Base-by-base conservation (phyloP, 768 basidiomycete genomes). In the Lactarius akahatsu region DNA sequence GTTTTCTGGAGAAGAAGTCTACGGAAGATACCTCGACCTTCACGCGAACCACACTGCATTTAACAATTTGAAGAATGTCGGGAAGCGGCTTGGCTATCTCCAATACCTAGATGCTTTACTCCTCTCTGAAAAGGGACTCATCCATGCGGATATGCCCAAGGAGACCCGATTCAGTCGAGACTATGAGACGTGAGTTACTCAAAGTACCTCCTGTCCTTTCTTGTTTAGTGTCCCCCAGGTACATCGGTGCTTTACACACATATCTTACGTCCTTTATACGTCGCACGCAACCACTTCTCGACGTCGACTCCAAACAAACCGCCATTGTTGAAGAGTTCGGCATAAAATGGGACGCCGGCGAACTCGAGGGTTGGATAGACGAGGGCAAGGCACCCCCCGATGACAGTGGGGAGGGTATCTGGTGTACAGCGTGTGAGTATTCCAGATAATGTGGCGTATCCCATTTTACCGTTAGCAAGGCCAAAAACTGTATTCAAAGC, bases 1-100 rank as follows among this genome's bases (percentile, higher is more conserved):
- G 71, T 99, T 99, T 79, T 96, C 96, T 15, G 97, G 97, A 40
- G 96, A 98, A 80, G 97, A 99, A 75, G 84, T 85, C 9, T 93
- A 96, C 71, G 97, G 97, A 60, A 92, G 92, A 77, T 98, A 96
- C 75, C 85, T 98, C 67, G 97, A 99, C 76, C 76, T 99, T 64
- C 92, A 98, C 76, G 81, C 87, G 59, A 88, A 92, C 66, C 97
- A 98, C 72, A 85, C 89, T 57, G 81, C 90, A 58, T 98, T 92
- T 78, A 88, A 86, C 79, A 99, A 99, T 77, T 77, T 99, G 70
- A 92, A 92, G 78, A 85, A 89, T 65, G 84, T 95, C 58, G 84
- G 87, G 59, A 92, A 90, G 74, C 85, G 95, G 52, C 78, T 95
- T 36, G 88, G 90, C 11, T 99, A 99, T 77, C 82, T 98, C 56